These are phyloP conservation scores for Anthracocystis panici-leucophaei DNA, from an alignment of 1,284 basidiomycete genomes.

Conservation along the genomic window DNA sequence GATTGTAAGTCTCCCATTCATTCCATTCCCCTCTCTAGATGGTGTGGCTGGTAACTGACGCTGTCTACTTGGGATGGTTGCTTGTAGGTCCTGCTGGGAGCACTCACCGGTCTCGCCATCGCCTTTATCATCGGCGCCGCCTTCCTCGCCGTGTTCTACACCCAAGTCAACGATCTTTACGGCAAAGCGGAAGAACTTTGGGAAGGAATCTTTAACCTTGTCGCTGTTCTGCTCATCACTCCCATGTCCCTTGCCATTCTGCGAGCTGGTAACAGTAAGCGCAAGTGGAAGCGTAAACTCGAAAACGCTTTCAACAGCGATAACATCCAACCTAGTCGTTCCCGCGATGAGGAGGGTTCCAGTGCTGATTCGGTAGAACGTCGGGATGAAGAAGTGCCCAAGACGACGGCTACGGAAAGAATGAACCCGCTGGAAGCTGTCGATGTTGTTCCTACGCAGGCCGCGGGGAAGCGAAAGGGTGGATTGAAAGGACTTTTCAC, in stretches of 20 bases:
- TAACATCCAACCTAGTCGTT: constrained; percentile 23
- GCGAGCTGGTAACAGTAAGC: constrained; percentile 59
- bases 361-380: neutral
- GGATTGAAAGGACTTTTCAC: constrained; percentile 28
- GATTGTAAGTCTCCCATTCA: constrained; percentile 34
- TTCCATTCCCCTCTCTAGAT: neutral
- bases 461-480: neutral
- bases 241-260: constrained; percentile 68
- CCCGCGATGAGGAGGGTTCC: constrained; percentile 20
- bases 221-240: constrained; percentile 65
- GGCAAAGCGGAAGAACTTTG: constrained; percentile 69
- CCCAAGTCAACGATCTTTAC: constrained; percentile 73
- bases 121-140: constrained; percentile 64
- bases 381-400: constrained; percentile 9
- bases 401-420: constrained; percentile 41
- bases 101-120: constrained; percentile 55
- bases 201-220: constrained; percentile 67
- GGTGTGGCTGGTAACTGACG: neutral
- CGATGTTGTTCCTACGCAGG: constrained; percentile 30
- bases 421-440: constrained; percentile 47
- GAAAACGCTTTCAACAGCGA: constrained; percentile 49
- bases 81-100: constrained; percentile 47
- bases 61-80: neutral
- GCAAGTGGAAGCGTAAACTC: constrained; percentile 65
- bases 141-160: constrained; percentile 68